Base-by-base conservation (phyloP, 1,284 basidiomycete genomes). In the Ceratobasidium sp. region DNA sequence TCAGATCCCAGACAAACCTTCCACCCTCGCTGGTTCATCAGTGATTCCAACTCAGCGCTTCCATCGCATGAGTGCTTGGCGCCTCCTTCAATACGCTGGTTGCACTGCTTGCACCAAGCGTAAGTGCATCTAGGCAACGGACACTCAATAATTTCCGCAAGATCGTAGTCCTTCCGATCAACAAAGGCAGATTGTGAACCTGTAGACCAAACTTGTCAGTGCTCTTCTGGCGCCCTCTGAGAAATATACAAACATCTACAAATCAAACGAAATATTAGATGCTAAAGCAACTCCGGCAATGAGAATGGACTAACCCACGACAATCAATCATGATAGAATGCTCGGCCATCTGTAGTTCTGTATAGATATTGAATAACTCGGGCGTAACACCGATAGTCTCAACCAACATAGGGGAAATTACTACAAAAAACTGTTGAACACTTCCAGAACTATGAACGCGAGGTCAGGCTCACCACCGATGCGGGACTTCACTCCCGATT, bases 241-340 rank as follows among this genome's bases (percentile, higher is more conserved):
- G 49, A 4, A 53, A 33, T 12, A 60, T 10, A 58, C 75, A 58
- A 42, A 77, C 75, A 77, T 77, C 75, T 67, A 53, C 20, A 40
- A 49, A 20, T 70, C 10, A 39, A 64, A 18, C 18, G 9, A 13
- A 26, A 26, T 23, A 13, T 26, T 28, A 26, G n/a, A 13, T n/a
- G 6, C 10, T 26, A 20, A 51, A 23, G 6, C 6, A 33, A 23
- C 26, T 12, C 18, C 42, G 18, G 20, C 20, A 49, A 20, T 51
- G n/a, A 23, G 40, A n/a, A 44, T 28, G 23, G 15, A 82, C 79
- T 84, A 82, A 89, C 90, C 85, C 86, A 68, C 86, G 87, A 80
- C 90, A 91, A 76, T 88, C 86, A 12, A 93, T 82, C 39, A 88
- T 83, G 18, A 90, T 84, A 0, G 90, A 91, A 80, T 90, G 88